phyloP scores from a whole-genome alignment of 441 rosid genomes.

The Bocquillonia castaneifolia region DNA sequence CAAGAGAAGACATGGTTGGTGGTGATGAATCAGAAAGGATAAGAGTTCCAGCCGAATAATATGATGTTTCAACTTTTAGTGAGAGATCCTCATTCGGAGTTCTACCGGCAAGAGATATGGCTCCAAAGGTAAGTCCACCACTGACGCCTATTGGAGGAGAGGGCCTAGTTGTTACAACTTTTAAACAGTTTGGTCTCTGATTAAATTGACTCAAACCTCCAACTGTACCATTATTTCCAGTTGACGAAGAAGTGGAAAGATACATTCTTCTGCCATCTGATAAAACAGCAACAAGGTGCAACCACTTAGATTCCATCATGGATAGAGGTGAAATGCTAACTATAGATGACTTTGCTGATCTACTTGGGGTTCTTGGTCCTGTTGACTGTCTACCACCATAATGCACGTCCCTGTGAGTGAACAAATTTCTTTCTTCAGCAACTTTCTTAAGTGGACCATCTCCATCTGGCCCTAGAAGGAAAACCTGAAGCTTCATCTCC shows the following conservation, averaged over 20 bases:
- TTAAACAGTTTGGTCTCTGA: conserved; percentile 75
- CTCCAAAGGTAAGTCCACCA: conserved; percentile 84
- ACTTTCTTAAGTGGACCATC: conserved; percentile 84
- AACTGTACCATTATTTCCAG: conserved; percentile 50
- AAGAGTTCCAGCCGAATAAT: conserved; percentile 80
- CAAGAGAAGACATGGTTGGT: conserved; percentile 81
- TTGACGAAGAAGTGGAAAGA: conserved; percentile 71
- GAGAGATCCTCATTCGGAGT: conserved; percentile 73
- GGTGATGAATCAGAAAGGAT: conserved; percentile 92
- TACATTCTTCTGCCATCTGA: conserved; percentile 98
- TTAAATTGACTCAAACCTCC: conserved; percentile 66
- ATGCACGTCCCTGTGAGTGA: conserved; percentile 70
- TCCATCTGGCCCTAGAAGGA: conserved; percentile 63
- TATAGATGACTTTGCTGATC: conserved; percentile 73
- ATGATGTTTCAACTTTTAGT: conserved; percentile 79
- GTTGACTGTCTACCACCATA: conserved; percentile 69
- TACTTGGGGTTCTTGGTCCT: conserved; percentile 45
- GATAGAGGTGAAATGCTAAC: conserved; percentile 81
- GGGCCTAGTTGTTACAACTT: conserved; percentile 87
- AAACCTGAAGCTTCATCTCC: conserved; percentile 93
- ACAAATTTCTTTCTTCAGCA: conserved; percentile 82
- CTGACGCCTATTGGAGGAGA: conserved; percentile 87
- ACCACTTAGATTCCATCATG: conserved; percentile 78
- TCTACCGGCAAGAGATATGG: conserved; percentile 68
- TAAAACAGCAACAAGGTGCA: conserved; percentile 85